Conservation (phyloP, 2,329 filamentous ascomycete genomes). For the Microdochium nivale region DNA sequence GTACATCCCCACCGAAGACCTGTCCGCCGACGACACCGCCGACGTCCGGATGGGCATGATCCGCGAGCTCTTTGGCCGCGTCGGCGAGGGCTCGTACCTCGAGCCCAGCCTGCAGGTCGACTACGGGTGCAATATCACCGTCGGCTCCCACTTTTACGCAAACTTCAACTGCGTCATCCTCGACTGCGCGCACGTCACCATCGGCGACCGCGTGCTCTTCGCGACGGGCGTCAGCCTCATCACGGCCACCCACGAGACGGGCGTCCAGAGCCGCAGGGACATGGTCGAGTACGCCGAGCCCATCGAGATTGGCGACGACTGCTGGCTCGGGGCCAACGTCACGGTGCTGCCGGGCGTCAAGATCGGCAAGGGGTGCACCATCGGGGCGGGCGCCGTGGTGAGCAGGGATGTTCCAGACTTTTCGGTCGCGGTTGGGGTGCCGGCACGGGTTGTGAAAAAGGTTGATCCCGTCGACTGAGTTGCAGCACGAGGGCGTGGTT, state of each 20-base stretch:
- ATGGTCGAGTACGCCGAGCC: slow-evolving; percentile 36
- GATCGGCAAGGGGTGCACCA: slow-evolving; percentile 41
- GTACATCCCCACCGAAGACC: slow-evolving; percentile 38
- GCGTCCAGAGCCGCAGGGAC: slow-evolving; percentile 39
- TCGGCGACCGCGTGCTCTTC: slow-evolving; percentile 63
- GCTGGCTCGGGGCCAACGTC: slow-evolving; percentile 44
- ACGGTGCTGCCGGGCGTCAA: slow-evolving; percentile 43
- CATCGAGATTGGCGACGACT: slow-evolving; percentile 42
- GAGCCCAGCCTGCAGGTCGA: slow-evolving; percentile 56
- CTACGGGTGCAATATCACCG: slow-evolving; percentile 56
- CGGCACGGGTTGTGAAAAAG: slow-evolving; percentile 39
- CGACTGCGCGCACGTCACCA: slow-evolving; percentile 62
- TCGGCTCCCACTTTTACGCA: slow-evolving; percentile 56
- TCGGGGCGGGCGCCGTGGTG: slow-evolving; percentile 41
- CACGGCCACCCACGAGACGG: slow-evolving; percentile 63
- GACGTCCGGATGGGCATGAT: slow-evolving; percentile 36
- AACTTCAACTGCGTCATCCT: slow-evolving; percentile 57
- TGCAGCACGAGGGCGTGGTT: no score
- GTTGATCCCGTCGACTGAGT: slow-evolving; percentile 24
- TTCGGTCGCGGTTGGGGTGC: slow-evolving; percentile 37
- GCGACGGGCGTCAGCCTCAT: slow-evolving; percentile 66
- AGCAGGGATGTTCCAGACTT: slow-evolving; percentile 39
- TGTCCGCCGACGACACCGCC: slow-evolving; percentile 25
- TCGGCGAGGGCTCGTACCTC: slow-evolving; percentile 45
- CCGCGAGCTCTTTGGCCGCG: slow-evolving; percentile 35